Evolutionary conservation across 208 protist species (phyloP), one percentile per base, ranked within the genome.

Genomic region (Acanthamoeba rhysodes): DNA sequence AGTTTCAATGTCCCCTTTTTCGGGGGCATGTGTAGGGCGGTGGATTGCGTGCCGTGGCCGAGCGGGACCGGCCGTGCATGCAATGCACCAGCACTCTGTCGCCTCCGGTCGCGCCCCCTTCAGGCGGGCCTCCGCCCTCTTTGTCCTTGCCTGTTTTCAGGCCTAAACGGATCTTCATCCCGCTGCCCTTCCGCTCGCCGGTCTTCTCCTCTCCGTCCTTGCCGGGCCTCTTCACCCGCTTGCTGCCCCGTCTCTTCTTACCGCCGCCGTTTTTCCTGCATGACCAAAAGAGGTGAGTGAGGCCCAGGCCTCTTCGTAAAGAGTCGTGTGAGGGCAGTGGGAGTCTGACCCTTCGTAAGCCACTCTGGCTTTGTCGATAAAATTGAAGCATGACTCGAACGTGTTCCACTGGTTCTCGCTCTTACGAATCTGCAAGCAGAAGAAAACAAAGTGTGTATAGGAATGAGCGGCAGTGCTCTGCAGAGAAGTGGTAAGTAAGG

Each of bases 11-110:
- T 59, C 20, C 55, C 2, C 18, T 0, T 22, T 2, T 0, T 32
- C 2, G 59, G 45, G 45, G 45, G 12, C 45, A 50, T 16, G 45
- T 5, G 8, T 29, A 22, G 55, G 53, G 24, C 4, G 24, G 59
- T 12, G 59, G 24, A 66, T 62, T 76, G 32, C 70, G 70, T n/a
- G 64, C 41, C 57, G 84, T 70, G 29, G 84, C 57, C 16, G 84
- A 90, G 41, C 84, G 84, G 7, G 84, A 90, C 48, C 84, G 45
- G 12, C 84, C 84, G n/a, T 68, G 48, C 84, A 90, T 90, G 84
- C 84, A 90, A 53, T 90, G 84, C 48, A 90, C 84, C 84, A 90
- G 50, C 32, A 84, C 74, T 55, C 74, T 22, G 74, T 84, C 74
- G 45, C 45, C 22, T 14, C 18, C 34, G 4, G 37, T 16, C 18